A percentile compares a stretch with the other conserved stretches of the same genome.
Evolutionary conservation across 1,284 basidiomycete genomes (phyloP).

Genomic region (Apiotrichum gamsii): DNA sequence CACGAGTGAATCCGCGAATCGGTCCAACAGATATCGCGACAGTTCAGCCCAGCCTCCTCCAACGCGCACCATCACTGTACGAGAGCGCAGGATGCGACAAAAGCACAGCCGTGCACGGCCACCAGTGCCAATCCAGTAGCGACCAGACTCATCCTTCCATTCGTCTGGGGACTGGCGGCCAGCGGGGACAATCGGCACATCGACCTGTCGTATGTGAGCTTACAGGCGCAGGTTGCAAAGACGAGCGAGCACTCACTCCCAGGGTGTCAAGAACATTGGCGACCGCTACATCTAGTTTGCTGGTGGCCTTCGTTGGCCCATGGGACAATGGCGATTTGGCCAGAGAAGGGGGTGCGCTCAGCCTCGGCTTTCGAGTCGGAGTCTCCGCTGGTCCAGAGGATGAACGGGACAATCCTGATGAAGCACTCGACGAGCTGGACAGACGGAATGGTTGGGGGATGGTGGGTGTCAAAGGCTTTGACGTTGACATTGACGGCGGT

Average conservation of each 20-base stretch:
- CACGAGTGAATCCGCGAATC: slow-evolving; percentile 71
- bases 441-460: slow-evolving; percentile 13
- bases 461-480: slow-evolving; percentile 2
- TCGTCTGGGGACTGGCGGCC: slow-evolving; percentile 30
- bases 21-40: slow-evolving; percentile 77
- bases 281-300: slow-evolving; percentile 84
- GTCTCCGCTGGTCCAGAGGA: neutral
- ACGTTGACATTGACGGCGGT: neutral
- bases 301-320: slow-evolving; percentile 67
- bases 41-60: slow-evolving; percentile 91
- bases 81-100: slow-evolving; percentile 82
- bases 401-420: slow-evolving; percentile 1
- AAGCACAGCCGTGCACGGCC: slow-evolving; percentile 73
- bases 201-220: no score
- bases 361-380: neutral
- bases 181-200: slow-evolving; percentile 71
- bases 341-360: no score
- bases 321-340: no score
- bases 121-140: slow-evolving; percentile 89
- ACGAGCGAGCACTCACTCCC: slow-evolving; percentile 52
- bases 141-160: slow-evolving; percentile 85
- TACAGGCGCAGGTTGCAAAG: no score
- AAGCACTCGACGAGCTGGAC: neutral
- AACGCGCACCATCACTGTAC: slow-evolving; percentile 90
- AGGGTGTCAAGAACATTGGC: slow-evolving; percentile 83